Conservation (phyloP, 345 rosid species). For the Atalantia buxifolia region DNA sequence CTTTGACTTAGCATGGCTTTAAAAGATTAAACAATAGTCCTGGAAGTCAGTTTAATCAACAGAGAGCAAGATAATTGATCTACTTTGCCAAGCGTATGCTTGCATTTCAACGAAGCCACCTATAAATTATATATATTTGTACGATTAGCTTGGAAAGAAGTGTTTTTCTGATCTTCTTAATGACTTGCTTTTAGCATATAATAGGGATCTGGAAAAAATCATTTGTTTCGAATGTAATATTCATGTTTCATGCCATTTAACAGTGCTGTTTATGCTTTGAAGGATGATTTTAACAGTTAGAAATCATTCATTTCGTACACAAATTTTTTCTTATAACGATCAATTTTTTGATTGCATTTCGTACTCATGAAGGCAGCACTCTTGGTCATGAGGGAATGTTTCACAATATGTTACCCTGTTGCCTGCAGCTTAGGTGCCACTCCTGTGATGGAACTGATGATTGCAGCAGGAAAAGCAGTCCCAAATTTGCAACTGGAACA, state of each 20-base stretch:
- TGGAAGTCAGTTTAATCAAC: neutral
- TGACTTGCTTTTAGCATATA: neutral
- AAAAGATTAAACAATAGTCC: neutral
- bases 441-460: constrained; percentile 92
- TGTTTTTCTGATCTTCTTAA: neutral
- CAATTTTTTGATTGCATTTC: neutral
- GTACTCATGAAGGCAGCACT: neutral
- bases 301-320: neutral
- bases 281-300: neutral
- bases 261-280: neutral
- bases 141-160: neutral
- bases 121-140: neutral
- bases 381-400: neutral
- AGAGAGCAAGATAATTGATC: neutral
- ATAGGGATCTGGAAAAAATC: neutral
- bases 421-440: constrained; percentile 81
- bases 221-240: neutral
- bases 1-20: neutral
- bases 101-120: neutral
- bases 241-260: neutral
- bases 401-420: constrained; percentile 1
- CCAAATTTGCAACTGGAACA: constrained; percentile 89
- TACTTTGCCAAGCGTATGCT: neutral
- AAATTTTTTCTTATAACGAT: neutral
- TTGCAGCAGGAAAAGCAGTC: constrained; percentile 89